A percentile compares a stretch with the other conserved stretches of the same genome.
phyloP scores from a whole-genome alignment of 352 stramenopile species.

The Globisporangium orthogonon region DNA sequence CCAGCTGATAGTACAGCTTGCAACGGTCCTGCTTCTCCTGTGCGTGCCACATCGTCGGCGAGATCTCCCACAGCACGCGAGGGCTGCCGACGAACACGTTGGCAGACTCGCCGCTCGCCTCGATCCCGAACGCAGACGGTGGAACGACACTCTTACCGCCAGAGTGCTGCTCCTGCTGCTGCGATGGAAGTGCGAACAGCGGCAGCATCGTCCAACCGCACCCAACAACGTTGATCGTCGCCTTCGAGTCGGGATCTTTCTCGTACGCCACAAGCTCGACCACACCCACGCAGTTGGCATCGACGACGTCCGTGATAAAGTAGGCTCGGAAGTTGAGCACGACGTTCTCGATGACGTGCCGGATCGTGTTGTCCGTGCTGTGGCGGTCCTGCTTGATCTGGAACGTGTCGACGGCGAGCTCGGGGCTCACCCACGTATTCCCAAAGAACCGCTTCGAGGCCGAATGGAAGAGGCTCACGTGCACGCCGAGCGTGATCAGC shows the following conservation, averaged over 20 bases:
- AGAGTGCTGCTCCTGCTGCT: slow-evolving; percentile 14
- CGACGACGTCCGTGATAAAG: slow-evolving; percentile 81
- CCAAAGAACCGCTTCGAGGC: slow-evolving; percentile 88
- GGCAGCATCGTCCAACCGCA: slow-evolving; percentile 92
- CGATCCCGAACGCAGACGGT: slow-evolving; percentile 22
- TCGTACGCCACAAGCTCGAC: slow-evolving; percentile 90
- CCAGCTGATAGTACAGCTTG: slow-evolving; percentile 66
- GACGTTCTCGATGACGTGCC: slow-evolving; percentile 46
- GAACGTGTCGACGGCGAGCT: slow-evolving; percentile 43
- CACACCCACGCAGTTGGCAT: slow-evolving; percentile 89
- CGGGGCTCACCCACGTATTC: slow-evolving; percentile 86
- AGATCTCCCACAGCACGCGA: slow-evolving; percentile 59
- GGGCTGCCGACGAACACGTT: slow-evolving; percentile 71
- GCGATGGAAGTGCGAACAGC: slow-evolving; percentile 53
- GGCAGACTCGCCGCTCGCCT: slow-evolving; percentile 40
- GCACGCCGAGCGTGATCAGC: slow-evolving; percentile 60
- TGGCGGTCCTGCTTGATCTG: slow-evolving; percentile 46
- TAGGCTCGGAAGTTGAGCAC: slow-evolving; percentile 71
- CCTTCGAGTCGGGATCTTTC: slow-evolving; percentile 77
- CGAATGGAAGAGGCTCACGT: slow-evolving; percentile 88
- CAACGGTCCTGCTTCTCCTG: slow-evolving; percentile 48
- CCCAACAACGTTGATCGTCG: slow-evolving; percentile 57
- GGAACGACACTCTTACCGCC: slow-evolving; percentile 4
- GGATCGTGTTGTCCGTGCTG: slow-evolving; percentile 34
- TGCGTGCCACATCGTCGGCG: slow-evolving; percentile 40